Evolutionary conservation across 257 asterid genomes (phyloP).

Genomic region (Jaltomata sinuosa): DNA sequence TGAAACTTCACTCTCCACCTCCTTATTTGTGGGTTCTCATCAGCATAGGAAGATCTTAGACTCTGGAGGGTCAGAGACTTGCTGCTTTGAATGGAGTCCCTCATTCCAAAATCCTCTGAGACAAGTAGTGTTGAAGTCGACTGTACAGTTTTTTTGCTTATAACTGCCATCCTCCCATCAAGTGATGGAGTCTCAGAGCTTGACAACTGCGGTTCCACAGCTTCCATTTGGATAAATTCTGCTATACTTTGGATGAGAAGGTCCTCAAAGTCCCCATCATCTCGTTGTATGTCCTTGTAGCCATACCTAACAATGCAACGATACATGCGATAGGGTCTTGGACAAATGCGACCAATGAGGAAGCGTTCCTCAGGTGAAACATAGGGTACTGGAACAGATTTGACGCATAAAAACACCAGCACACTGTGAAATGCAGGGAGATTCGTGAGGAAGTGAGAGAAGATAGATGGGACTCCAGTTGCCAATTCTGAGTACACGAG

Average conservation of each 20-base stretch:
- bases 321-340: slow-evolving; percentile 36
- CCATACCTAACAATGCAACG: slow-evolving; percentile 54
- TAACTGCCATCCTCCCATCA: slow-evolving; percentile 7
- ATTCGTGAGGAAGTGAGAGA: slow-evolving; percentile 48
- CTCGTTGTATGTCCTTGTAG: slow-evolving; percentile 33
- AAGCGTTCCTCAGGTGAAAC: slow-evolving; percentile 39
- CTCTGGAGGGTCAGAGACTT: slow-evolving; percentile 3
- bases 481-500: slow-evolving; percentile 41
- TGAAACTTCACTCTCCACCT: background rate
- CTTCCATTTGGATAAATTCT: slow-evolving; percentile 25
- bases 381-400: slow-evolving; percentile 44
- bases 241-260: slow-evolving; percentile 25
- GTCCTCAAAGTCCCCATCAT: slow-evolving; percentile 33
- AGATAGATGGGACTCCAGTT: slow-evolving; percentile 52
- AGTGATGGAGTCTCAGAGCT: background rate
- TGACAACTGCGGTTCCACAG: background rate
- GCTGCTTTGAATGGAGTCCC: background rate
- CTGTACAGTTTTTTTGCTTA: slow-evolving; percentile 5
- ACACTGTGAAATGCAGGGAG: slow-evolving; percentile 63
- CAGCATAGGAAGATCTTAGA: slow-evolving; percentile 1
- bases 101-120: background rate
- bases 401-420: slow-evolving; percentile 40
- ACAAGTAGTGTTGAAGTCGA: background rate
- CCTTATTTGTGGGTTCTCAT: background rate
- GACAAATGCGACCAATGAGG: slow-evolving; percentile 33